These are phyloP conservation scores for Colletotrichum sojae DNA, from an alignment of 2,329 filamentous ascomycete species.

Conservation along the genomic window DNA sequence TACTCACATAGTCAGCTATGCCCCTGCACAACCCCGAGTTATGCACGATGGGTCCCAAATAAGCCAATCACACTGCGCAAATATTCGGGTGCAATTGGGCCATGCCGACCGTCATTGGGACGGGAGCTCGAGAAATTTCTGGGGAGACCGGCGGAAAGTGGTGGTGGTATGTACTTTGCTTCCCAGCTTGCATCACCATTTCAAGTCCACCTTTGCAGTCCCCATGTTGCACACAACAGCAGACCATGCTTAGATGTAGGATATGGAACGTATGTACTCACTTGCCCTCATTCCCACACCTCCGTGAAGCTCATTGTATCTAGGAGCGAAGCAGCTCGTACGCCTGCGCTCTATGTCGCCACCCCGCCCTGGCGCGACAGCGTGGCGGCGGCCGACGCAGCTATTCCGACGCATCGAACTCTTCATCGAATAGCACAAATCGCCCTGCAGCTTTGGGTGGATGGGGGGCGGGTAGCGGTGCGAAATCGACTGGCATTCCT, in stretches of 20 bases:
- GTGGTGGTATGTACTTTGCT: neutral
- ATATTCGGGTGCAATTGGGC: neutral
- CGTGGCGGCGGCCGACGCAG: constrained; percentile 23
- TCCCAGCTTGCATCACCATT: neutral
- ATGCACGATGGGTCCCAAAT: constrained; percentile 1
- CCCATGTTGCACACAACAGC: constrained; percentile 29
- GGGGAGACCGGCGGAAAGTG: neutral
- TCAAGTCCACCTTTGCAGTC: constrained; percentile 8
- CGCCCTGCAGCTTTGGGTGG: neutral
- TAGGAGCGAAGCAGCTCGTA: constrained; percentile 56
- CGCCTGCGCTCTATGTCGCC: constrained; percentile 58
- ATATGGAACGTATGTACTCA: constrained; percentile 53
- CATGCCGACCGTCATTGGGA: neutral
- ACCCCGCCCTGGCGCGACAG: constrained; percentile 37
- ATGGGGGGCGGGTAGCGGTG: neutral
- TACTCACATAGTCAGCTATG: constrained; percentile 12
- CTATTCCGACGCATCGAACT: constrained; percentile 34
- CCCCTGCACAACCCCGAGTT: constrained; percentile 18
- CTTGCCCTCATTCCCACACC: neutral
- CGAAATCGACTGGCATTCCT: neutral
- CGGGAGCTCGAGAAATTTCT: constrained; percentile 27
- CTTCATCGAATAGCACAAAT: neutral
- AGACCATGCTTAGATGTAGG: constrained; percentile 59
- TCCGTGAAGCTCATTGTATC: neutral
- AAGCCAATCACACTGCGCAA: constrained; percentile 11